Evolutionary conservation across 768 basidiomycete species (phyloP).

Genomic region (Sutorius australiensis): DNA sequence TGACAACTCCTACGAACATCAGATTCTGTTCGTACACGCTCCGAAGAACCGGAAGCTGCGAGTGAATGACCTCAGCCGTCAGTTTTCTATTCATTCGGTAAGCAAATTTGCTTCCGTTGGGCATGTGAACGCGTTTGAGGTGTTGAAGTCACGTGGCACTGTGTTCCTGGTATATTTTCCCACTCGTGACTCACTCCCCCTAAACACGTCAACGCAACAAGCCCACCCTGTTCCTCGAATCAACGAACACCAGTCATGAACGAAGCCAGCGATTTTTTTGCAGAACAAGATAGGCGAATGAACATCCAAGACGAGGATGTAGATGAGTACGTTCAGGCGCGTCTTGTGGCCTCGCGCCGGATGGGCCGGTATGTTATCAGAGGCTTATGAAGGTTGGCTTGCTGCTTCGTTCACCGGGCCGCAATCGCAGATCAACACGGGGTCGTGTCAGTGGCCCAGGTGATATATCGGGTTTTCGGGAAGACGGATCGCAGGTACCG

Average conservation of each 20-base stretch:
- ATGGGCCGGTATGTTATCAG: conserved; percentile 15
- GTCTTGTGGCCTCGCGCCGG: conserved; percentile 10
- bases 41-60: background rate
- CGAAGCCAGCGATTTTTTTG: conserved; percentile 46
- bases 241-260: conserved; percentile 16
- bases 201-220: background rate
- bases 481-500: background rate
- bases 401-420: conserved; percentile 4
- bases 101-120: background rate
- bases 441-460: background rate
- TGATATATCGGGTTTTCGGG: background rate
- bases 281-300: conserved; percentile 54
- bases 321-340: conserved; percentile 42
- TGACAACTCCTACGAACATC: background rate
- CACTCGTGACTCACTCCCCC: conserved; percentile 4
- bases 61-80: background rate
- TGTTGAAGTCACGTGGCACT: conserved; percentile 13
- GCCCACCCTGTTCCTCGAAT: background rate
- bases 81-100: background rate
- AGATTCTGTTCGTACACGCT: background rate
- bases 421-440: conserved; percentile 3
- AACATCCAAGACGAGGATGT: conserved; percentile 50
- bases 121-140: conserved; percentile 3
- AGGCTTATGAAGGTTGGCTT: background rate
- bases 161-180: background rate